Percentiles rank a stretch among this genome's conserved stretches.
Conservation (phyloP, 768 basidiomycete species). For the Daedaleopsis nitida region DNA sequence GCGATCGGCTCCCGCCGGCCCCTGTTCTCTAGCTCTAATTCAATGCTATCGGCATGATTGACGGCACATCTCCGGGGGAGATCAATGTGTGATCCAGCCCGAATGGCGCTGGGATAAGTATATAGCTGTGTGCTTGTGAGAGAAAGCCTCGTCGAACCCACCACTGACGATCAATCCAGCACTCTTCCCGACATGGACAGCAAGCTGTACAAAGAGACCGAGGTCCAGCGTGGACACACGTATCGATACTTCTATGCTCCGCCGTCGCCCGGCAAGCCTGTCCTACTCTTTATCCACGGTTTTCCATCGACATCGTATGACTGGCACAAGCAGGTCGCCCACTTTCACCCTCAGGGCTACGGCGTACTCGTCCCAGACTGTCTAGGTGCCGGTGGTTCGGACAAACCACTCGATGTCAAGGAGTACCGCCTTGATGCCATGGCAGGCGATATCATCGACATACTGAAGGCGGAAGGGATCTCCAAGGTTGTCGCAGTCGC, state of each 20-base stretch:
- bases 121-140: no score
- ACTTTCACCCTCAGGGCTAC: conserved; percentile 41
- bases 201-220: conserved; percentile 32
- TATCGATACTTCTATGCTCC: conserved; percentile 37
- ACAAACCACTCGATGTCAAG: conserved; percentile 37
- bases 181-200: conserved; percentile 18
- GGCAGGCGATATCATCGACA: conserved; percentile 34
- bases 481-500: conserved; percentile 32
- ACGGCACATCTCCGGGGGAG: no score
- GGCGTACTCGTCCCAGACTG: conserved; percentile 50
- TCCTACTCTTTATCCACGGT: conserved; percentile 46
- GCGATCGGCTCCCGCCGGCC: no score
- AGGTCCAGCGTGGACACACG: conserved; percentile 32
- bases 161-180: no score
- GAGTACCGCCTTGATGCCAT: conserved; percentile 27
- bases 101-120: no score
- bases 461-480: conserved; percentile 33
- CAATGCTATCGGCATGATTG: no score
- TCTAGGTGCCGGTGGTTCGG: conserved; percentile 47
- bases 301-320: conserved; percentile 43
- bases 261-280: conserved; percentile 32
- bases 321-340: conserved; percentile 43
- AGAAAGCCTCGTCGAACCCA: no score
- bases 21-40: no score
- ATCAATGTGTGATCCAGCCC: no score